Evolutionary conservation across 371 early-diverging fungal species (phyloP).

Genomic region (Syncephalastrum sp.): DNA sequence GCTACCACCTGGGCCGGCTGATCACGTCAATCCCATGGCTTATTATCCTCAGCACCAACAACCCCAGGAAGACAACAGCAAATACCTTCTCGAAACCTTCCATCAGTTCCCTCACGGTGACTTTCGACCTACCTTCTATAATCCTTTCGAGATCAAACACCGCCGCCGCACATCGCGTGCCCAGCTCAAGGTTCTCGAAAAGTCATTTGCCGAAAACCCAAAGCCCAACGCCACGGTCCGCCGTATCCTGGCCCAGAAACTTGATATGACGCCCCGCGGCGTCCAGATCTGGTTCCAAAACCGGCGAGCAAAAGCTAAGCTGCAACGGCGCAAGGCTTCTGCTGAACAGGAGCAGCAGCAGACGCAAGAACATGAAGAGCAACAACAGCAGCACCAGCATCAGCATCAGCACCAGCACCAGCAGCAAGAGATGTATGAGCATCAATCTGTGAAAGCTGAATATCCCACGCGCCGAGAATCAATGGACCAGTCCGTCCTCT

Average conservation of each 20-base stretch:
- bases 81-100: conserved; percentile 35
- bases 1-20: neutral
- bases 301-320: conserved; percentile 81
- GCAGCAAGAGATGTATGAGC: neutral
- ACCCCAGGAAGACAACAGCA: conserved; percentile 13
- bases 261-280: conserved; percentile 87
- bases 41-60: conserved; percentile 2
- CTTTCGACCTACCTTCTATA: conserved; percentile 71
- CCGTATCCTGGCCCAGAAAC: conserved; percentile 63
- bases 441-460: neutral
- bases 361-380: conserved; percentile 4
- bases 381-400: conserved; percentile 1
- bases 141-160: conserved; percentile 79
- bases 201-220: conserved; percentile 63
- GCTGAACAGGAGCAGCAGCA: conserved; percentile 10
- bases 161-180: conserved; percentile 72
- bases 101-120: conserved; percentile 60
- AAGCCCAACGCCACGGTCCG: conserved; percentile 72
- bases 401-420: neutral
- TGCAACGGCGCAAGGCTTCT: conserved; percentile 26
- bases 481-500: conserved; percentile 26
- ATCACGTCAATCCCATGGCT: neutral
- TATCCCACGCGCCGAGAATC: neutral
- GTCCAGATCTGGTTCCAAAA: conserved; percentile 99
- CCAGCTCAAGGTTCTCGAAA: conserved; percentile 70